Conservation (phyloP, 2,329 filamentous ascomycete species). For the Aspergillus tubingensis region DNA sequence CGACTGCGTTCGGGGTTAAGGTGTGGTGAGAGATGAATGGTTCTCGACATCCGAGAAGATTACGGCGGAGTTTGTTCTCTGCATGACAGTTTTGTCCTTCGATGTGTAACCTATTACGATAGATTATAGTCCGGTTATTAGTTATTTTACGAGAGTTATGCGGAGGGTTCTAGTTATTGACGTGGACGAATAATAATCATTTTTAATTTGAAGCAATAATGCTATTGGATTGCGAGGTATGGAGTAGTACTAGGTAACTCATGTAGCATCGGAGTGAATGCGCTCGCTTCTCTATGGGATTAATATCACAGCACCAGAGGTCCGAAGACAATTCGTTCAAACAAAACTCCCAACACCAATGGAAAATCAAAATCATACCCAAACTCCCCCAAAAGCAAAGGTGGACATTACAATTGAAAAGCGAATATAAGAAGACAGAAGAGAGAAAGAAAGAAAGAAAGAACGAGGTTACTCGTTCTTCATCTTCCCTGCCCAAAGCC, state of each 20-base stretch:
- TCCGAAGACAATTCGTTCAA: background rate
- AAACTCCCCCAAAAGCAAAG: slow-evolving; percentile 3
- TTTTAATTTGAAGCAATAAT: too few relatives aligned
- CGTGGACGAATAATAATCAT: background rate
- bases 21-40: background rate
- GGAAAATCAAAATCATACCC: slow-evolving; percentile 11
- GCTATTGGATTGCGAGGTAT: too few relatives aligned
- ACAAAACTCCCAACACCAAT: slow-evolving; percentile 1
- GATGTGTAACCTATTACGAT: background rate
- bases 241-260: background rate
- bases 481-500: slow-evolving; percentile 42
- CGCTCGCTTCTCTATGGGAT: background rate
- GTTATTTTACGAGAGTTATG: background rate
- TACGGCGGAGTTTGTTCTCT: background rate
- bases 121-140: background rate
- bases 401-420: slow-evolving; percentile 3
- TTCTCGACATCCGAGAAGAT: background rate
- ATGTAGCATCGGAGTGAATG: background rate
- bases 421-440: background rate
- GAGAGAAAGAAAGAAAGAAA: background rate
- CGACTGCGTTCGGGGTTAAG: background rate
- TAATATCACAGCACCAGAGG: background rate
- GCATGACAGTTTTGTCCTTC: slow-evolving; percentile 8
- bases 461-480: slow-evolving; percentile 21
- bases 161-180: background rate